These are phyloP conservation scores for Ilyonectria mors-panacis DNA, from an alignment of 2,329 filamentous ascomycete genomes.

Conservation along the genomic window DNA sequence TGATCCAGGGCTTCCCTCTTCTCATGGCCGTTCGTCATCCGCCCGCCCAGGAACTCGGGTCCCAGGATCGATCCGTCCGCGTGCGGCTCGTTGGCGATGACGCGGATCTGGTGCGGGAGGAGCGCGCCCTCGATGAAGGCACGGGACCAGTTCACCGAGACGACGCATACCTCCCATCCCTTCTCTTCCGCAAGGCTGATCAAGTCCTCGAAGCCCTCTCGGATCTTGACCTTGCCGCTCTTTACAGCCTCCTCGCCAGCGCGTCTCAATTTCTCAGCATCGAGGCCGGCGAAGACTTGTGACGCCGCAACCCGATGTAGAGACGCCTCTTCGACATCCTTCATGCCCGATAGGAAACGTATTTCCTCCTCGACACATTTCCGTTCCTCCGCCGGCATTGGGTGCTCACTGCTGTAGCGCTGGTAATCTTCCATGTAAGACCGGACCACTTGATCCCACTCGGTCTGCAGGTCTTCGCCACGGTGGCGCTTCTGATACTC, in stretches of 20 bases:
- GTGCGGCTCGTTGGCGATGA: constrained; percentile 63
- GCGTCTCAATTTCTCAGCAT: constrained; percentile 49
- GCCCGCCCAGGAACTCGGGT: constrained; percentile 49
- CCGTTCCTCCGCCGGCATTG: constrained; percentile 52
- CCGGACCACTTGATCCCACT: constrained; percentile 63
- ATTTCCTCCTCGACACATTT: constrained; percentile 57
- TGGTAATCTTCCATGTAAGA: constrained; percentile 61
- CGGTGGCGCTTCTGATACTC: constrained; percentile 47
- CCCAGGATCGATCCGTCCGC: constrained; percentile 59
- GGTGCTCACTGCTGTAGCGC: constrained; percentile 54
- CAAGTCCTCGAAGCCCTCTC: constrained; percentile 58
- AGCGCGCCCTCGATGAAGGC: constrained; percentile 64
- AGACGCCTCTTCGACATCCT: constrained; percentile 62
- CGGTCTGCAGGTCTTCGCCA: constrained; percentile 52
- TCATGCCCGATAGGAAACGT: constrained; percentile 60
- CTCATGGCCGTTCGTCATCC: constrained; percentile 59
- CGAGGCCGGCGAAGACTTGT: constrained; percentile 62
- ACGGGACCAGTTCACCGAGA: constrained; percentile 68
- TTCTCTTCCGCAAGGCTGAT: constrained; percentile 44
- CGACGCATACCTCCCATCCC: constrained; percentile 59
- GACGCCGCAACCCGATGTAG: constrained; percentile 60
- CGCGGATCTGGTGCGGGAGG: constrained; percentile 47
- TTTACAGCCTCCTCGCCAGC: constrained; percentile 57
- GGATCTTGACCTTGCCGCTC: constrained; percentile 52
- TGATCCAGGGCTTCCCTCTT: constrained; percentile 61